These are phyloP conservation scores for Neurospora sp. DNA, from an alignment of 495 filamentous ascomycete species.

Conservation along the genomic window DNA sequence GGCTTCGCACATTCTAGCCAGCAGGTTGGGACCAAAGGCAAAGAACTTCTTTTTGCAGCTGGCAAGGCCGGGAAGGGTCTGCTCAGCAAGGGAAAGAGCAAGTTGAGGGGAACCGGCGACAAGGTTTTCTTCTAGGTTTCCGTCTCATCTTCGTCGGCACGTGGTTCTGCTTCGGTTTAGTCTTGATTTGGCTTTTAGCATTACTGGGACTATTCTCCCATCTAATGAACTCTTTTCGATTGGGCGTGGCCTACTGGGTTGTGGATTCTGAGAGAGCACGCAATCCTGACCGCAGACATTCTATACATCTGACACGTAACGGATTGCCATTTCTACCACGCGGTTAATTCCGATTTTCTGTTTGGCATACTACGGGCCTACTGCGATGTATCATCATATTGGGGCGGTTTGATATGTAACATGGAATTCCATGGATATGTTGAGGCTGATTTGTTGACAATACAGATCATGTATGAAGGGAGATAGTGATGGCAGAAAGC, in stretches of 20 bases:
- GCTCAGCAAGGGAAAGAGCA: constrained; percentile 77
- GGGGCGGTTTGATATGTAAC: not conserved
- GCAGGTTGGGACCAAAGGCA: constrained; percentile 64
- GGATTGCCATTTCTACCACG: not conserved
- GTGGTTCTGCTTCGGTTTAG: constrained; percentile 4
- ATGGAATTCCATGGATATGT: not conserved
- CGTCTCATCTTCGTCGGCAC: constrained; percentile 7
- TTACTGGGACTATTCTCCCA: not conserved
- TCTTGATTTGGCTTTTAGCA: constrained; percentile 2
- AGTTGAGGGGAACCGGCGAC: constrained; percentile 52
- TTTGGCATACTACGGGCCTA: not conserved
- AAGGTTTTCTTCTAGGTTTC: constrained; percentile 61
- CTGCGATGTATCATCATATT: not conserved
- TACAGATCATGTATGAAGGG: not conserved
- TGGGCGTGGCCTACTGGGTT: not conserved
- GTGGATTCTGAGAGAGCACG: not conserved
- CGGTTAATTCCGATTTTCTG: not conserved
- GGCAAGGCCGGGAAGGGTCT: constrained; percentile 78
- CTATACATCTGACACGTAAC: not conserved
- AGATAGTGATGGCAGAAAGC: not conserved
- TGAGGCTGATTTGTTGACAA: not conserved
- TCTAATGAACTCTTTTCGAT: not conserved
- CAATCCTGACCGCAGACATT: not conserved
- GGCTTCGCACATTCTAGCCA: constrained; percentile 27
- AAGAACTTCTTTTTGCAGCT: constrained; percentile 74